phyloP scores from a whole-genome alignment of 768 basidiomycete genomes.

The Gymnopilus junonius region DNA sequence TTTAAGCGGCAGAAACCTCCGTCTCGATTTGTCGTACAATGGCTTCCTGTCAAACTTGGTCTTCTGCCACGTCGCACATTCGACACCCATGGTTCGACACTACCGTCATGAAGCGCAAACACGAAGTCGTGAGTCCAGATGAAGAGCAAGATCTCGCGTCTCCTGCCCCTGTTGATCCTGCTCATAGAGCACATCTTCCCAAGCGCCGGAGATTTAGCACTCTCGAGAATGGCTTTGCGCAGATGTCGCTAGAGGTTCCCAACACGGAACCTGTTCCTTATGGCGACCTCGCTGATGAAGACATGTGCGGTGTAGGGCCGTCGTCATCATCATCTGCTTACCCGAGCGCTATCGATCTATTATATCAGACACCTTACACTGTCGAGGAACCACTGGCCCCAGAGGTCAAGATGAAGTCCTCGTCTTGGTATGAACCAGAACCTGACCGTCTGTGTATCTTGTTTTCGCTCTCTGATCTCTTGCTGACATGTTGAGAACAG shows the following conservation, averaged over 20 bases:
- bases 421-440: slow-evolving; percentile 73
- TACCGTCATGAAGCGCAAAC: slow-evolving; percentile 45
- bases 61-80: slow-evolving; percentile 28
- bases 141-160: slow-evolving; percentile 17
- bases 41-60: slow-evolving; percentile 29
- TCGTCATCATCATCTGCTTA: not conserved
- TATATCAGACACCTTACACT: slow-evolving; percentile 12
- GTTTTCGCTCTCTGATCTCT: not conserved
- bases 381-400: slow-evolving; percentile 46
- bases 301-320: slow-evolving; percentile 13
- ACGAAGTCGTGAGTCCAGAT: slow-evolving; percentile 24
- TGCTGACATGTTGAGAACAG: slow-evolving; percentile 34
- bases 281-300: slow-evolving; percentile 8
- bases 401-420: slow-evolving; percentile 67
- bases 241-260: slow-evolving; percentile 37
- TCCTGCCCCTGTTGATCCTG: not conserved
- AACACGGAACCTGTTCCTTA: slow-evolving; percentile 2
- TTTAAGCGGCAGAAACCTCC: not conserved
- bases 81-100: slow-evolving; percentile 50
- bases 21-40: too few relatives aligned
- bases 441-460: slow-evolving; percentile 60
- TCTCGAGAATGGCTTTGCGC: slow-evolving; percentile 62
- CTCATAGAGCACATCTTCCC: slow-evolving; percentile 25
- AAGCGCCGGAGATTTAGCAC: slow-evolving; percentile 55
- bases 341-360: not conserved